These are phyloP conservation scores for Isoetes taiwanensis DNA, from an alignment of 75 land plant genomes.

Conservation along the genomic window DNA sequence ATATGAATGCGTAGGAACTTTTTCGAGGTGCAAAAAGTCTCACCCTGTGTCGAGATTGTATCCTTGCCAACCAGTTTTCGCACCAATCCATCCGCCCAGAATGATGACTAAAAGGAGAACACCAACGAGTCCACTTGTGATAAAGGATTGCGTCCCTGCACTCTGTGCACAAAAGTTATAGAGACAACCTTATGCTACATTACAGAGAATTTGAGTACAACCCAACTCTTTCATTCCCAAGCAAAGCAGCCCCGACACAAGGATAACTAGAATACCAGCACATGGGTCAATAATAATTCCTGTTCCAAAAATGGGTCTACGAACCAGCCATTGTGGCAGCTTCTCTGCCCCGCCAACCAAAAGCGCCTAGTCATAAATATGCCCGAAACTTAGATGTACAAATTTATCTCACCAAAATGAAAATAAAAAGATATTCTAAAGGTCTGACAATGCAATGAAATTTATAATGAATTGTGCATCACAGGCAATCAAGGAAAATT, in stretches of 20 bases:
- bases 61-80: too few species aligned
- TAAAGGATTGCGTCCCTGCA: too few species aligned
- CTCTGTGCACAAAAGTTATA: too few species aligned
- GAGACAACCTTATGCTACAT: too few species aligned
- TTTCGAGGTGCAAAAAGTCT: too few species aligned
- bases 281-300: background rate
- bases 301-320: background rate
- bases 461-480: slow-evolving; percentile 5
- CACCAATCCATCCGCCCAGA: too few species aligned
- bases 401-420: background rate
- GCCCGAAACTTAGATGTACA: background rate
- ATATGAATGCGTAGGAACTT: too few species aligned
- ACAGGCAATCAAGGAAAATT: slow-evolving; percentile 6
- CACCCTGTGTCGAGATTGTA: too few species aligned
- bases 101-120: too few species aligned
- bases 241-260: background rate
- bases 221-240: background rate
- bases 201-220: background rate
- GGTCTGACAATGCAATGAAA: background rate
- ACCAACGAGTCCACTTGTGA: too few species aligned
- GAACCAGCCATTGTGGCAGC: background rate
- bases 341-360: slow-evolving; percentile 5
- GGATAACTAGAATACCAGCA: background rate
- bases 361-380: background rate
- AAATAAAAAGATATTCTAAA: background rate